A percentile compares a stretch with the other conserved stretches of the same genome.
These are phyloP conservation scores for Cyberlindnera petersonii DNA, from an alignment of 805 yeast genomes.

Conservation along the genomic window DNA sequence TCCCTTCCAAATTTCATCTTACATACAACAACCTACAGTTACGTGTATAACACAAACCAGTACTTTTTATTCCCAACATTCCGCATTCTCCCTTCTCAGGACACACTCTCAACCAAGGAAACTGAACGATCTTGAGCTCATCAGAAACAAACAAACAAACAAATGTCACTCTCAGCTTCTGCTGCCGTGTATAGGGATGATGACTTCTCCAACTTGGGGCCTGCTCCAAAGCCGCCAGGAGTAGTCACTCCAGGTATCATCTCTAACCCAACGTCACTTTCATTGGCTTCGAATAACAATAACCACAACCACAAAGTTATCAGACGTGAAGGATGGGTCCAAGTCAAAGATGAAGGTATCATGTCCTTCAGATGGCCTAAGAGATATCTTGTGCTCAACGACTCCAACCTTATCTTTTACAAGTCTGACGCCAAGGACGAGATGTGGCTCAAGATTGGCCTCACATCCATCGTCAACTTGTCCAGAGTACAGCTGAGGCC, in stretches of 20 bases:
- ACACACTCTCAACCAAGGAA: background rate
- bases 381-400: conserved; percentile 73
- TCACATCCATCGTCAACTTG: conserved; percentile 58
- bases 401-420: conserved; percentile 69
- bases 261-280: conserved; percentile 25
- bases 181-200: conserved; percentile 38
- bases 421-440: conserved; percentile 56
- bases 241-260: conserved; percentile 32
- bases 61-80: conserved; percentile 5
- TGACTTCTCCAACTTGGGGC: conserved; percentile 52
- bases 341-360: conserved; percentile 88
- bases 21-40: no score
- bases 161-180: conserved; percentile 38
- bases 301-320: no score
- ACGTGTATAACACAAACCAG: no score
- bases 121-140: no score
- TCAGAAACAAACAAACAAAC: background rate
- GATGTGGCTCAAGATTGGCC: conserved; percentile 48
- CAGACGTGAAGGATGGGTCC: conserved; percentile 75
- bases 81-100: no score
- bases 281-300: conserved; percentile 30
- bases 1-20: no score
- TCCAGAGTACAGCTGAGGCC: conserved; percentile 69
- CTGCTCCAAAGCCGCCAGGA: conserved; percentile 55
- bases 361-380: conserved; percentile 91